Evolutionary conservation across 1,284 basidiomycete genomes (phyloP), one percentile per base, ranked within the genome.

Genomic region (Athelia sp.): DNA sequence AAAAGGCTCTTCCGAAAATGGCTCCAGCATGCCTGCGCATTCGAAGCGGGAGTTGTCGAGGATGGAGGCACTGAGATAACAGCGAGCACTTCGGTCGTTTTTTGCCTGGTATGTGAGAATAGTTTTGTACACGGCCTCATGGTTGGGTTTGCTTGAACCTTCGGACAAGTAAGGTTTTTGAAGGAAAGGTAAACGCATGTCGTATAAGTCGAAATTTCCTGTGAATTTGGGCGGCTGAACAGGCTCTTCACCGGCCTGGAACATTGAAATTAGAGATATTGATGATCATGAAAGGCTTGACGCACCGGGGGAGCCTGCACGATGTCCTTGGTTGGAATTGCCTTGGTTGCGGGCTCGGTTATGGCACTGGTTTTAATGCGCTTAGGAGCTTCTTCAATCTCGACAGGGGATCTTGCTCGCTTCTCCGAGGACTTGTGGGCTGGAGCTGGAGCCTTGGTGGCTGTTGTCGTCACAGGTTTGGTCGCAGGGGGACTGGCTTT

Each of bases 51-150:
- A 43, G 14, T 24, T 26, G 14, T 36, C 21, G 6, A 43, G 1
- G 35, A 47, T 2, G 47, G 48, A 14, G 50, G 50, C 32, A 18
- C 43, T 34, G 17, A 72, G 53, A 46, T 57, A 59, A 26, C 61
- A 58, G 9, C 61, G 62, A 22, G 63, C 69, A 15, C 66, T 70
- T 8, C 54, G 62, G 51, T 73, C 71, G 4, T 62, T 57, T 48
- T 62, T 71, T 13, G 69, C 67, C 51, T n/a, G n/a, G n/a, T n/a
- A n/a, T n/a, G n/a, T n/a, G n/a, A n/a, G 72, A 71, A 23, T 62
- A 71, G 9, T 58, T 54, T 29, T 72, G 45, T 70, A 64, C 11
- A 73, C 56, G 1, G 58, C 61, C n/a, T 62, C 58, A 19, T 63
- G 63, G 36, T 63, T 48, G 4, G 65, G 66, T 6, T 50, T 40